Evolutionary conservation across 495 filamentous ascomycete genomes (phyloP).

Genomic region (Penicillium atrosanguineum): DNA sequence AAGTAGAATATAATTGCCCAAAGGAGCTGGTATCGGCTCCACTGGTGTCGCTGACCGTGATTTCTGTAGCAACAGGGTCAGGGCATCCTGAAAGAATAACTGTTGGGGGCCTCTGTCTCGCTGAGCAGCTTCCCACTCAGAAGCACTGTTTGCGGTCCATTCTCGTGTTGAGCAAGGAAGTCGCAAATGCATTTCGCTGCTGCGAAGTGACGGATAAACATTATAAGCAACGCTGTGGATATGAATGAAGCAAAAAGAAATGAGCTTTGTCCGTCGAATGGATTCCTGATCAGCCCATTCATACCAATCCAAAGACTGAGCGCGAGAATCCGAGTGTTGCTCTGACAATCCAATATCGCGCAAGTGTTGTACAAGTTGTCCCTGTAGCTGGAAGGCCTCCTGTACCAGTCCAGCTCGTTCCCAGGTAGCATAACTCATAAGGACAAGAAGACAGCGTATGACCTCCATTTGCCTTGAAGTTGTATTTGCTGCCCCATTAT

Average conservation of each 20-base stretch:
- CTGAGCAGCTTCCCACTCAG: conserved; percentile 35
- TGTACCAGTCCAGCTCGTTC: conserved; percentile 37
- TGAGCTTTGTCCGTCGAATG: conserved; percentile 36
- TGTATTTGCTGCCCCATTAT: conserved; percentile 9
- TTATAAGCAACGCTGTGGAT: conserved; percentile 42
- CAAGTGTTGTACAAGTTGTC: conserved; percentile 31
- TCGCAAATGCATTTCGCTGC: conserved; percentile 38
- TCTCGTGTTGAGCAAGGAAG: conserved; percentile 40
- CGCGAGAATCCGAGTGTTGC: conserved; percentile 20
- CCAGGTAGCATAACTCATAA: conserved; percentile 43
- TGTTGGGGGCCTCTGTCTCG: conserved; percentile 32
- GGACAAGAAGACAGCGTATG: conserved; percentile 33
- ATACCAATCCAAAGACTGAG: conserved; percentile 30
- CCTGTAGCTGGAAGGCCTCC: conserved; percentile 35
- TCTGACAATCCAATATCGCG: conserved; percentile 34
- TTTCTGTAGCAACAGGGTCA: conserved; percentile 35
- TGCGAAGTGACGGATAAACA: conserved; percentile 37
- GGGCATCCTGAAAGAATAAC: conserved; percentile 39
- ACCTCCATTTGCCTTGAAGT: conserved; percentile 31
- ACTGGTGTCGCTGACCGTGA: conserved; percentile 27
- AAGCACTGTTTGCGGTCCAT: conserved; percentile 33
- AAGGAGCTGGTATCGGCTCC: conserved; percentile 34
- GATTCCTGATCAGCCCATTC: conserved; percentile 42
- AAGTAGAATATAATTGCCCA: conserved; percentile 41
- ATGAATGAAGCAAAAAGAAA: conserved; percentile 40